Conservation (phyloP, 106 monocot genomes). For the Dendrobium nobile region DNA sequence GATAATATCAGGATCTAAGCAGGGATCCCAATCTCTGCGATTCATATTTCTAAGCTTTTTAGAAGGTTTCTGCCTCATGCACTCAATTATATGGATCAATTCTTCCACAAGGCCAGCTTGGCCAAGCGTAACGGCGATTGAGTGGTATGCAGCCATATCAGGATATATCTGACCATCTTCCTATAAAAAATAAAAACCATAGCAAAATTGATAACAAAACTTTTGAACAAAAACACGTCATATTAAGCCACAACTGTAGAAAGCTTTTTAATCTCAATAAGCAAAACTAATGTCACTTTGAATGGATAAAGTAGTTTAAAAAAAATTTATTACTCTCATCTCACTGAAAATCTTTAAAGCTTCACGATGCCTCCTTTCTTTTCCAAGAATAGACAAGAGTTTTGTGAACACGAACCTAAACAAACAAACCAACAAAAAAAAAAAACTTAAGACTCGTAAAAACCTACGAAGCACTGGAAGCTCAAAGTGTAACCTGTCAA, state of each 20-base stretch:
- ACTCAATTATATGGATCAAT: slow-evolving; percentile 53
- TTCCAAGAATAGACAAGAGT: slow-evolving; percentile 81
- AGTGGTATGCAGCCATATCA: slow-evolving; percentile 91
- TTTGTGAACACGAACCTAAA: slow-evolving; percentile 95
- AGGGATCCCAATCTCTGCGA: slow-evolving; percentile 63
- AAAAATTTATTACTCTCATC: slow-evolving; percentile 55
- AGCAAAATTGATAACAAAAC: not conserved
- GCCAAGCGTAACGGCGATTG: slow-evolving; percentile 86
- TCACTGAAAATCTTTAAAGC: slow-evolving; percentile 64
- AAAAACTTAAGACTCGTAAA: not conserved
- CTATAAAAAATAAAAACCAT: slow-evolving; percentile 25
- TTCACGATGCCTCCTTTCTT: slow-evolving; percentile 67
- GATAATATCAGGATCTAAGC: slow-evolving; percentile 74
- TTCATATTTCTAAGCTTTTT: slow-evolving; percentile 67
- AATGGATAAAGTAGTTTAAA: not conserved
- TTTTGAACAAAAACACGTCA: not conserved
- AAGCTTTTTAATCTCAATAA: not conserved
- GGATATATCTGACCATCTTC: slow-evolving; percentile 80
- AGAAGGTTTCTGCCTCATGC: slow-evolving; percentile 71
- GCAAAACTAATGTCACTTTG: not conserved
- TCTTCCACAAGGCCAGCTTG: slow-evolving; percentile 89
- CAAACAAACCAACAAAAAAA: slow-evolving; percentile 4
- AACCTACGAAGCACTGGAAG: not conserved
- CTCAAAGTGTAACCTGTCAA: not conserved
- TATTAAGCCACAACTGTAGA: not conserved